Evolutionary conservation across 2,329 filamentous ascomycete species (phyloP).

Genomic region (Bipolaris cookei): DNA sequence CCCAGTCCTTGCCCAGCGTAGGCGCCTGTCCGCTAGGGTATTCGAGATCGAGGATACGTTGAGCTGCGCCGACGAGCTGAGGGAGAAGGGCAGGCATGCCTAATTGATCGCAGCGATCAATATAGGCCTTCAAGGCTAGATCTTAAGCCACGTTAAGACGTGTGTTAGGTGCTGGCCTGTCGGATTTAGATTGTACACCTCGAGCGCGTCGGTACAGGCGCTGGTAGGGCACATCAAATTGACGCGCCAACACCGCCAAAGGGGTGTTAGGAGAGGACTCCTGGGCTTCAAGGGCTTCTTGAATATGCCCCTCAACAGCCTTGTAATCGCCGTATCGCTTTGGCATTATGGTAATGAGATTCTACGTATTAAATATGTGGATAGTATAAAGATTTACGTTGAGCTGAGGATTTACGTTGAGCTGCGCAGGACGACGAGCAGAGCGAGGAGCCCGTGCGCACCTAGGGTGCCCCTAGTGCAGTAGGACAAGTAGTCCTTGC

Average conservation of each 20-base stretch:
- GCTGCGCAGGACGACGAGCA: no score
- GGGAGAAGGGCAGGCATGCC: background rate
- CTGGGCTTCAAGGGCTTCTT: background rate
- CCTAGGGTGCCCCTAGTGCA: background rate
- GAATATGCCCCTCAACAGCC: background rate
- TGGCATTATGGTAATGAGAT: background rate
- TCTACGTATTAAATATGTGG: background rate
- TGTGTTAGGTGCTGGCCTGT: no score
- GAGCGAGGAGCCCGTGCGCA: no score
- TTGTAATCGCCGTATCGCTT: background rate
- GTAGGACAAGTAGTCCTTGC: no score
- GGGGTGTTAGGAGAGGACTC: background rate
- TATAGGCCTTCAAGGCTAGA: no score
- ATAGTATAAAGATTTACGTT: background rate
- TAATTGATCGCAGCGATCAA: no score
- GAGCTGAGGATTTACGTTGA: slow-evolving; percentile 45
- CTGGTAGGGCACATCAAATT: background rate
- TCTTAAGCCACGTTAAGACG: no score
- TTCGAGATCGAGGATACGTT: background rate
- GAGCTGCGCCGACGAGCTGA: background rate
- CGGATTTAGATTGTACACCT: background rate
- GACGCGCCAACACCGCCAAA: background rate
- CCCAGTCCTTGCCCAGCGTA: background rate
- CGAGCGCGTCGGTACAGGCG: background rate
- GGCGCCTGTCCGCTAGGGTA: background rate